Conservation (phyloP, 108 stramenopile species). For the Thalassiosira profunda region DNA sequence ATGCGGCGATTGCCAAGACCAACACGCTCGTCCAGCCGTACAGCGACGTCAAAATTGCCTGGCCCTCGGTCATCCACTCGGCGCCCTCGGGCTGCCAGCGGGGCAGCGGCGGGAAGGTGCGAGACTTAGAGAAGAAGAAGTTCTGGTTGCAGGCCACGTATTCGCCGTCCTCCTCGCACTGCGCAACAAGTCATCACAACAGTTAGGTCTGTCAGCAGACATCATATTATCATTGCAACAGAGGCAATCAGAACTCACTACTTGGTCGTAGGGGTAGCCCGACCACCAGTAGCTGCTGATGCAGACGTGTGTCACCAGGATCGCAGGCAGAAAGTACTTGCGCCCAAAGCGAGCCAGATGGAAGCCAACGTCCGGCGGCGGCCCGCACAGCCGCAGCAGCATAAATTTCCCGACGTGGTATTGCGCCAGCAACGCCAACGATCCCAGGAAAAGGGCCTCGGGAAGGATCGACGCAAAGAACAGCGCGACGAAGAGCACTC, state of each 20-base stretch:
- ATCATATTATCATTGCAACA: too few relatives aligned
- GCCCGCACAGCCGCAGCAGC: conserved; percentile 65
- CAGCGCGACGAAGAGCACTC: conserved; percentile 59
- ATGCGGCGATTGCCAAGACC: background rate
- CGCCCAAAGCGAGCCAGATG: too few relatives aligned
- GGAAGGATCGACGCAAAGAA: conserved; percentile 73
- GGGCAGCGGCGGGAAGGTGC: background rate
- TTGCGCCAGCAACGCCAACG: conserved; percentile 54
- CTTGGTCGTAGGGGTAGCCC: conserved; percentile 75
- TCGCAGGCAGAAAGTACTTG: too few relatives aligned
- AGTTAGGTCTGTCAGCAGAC: too few relatives aligned
- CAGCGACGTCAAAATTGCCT: conserved; percentile 45
- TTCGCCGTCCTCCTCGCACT: too few relatives aligned
- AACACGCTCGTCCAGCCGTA: conserved; percentile 56
- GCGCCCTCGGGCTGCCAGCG: background rate
- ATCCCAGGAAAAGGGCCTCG: conserved; percentile 59
- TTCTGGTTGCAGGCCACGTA: too few relatives aligned
- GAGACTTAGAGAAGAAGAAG: too few relatives aligned
- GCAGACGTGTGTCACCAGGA: too few relatives aligned
- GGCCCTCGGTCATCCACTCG: conserved; percentile 71
- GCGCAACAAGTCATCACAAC: too few relatives aligned
- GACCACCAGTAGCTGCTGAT: conserved; percentile 70
- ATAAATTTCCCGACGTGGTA: conserved; percentile 64
- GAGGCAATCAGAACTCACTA: too few relatives aligned
- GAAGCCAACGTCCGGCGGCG: too few relatives aligned